phyloP scores from a whole-genome alignment of 768 basidiomycete genomes.

The Xerocomellus intermedius region DNA sequence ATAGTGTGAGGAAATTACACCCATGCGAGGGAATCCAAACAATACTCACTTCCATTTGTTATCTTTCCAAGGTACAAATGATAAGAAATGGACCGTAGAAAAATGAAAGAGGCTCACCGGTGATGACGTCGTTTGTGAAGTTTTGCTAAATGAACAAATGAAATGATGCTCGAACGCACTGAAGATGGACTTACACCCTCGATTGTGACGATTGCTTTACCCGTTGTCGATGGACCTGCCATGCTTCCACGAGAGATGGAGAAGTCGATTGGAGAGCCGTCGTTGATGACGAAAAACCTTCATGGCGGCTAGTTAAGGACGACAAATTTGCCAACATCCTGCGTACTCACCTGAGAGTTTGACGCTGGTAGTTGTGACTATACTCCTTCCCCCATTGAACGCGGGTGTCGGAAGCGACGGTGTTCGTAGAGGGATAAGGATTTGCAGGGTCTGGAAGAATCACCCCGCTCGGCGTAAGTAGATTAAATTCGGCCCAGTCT shows the following conservation, averaged over 20 bases:
- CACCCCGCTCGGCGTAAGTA: neutral
- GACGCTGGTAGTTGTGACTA: neutral
- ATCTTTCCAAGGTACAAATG: neutral
- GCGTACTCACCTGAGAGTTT: neutral
- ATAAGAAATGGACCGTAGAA: neutral
- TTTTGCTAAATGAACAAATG: neutral
- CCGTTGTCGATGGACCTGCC: neutral
- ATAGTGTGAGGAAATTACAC: neutral
- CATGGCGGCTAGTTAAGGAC: neutral
- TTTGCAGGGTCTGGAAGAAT: neutral
- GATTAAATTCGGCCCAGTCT: neutral
- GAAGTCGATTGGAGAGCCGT: slow-evolving; percentile 5
- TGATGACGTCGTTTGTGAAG: neutral
- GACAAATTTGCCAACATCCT: neutral
- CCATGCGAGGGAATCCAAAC: neutral
- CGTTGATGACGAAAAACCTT: slow-evolving; percentile 3
- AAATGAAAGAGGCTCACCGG: neutral
- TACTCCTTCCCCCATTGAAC: neutral
- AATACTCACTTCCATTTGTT: neutral
- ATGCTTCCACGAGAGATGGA: slow-evolving; percentile 1
- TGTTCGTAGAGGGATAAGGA: neutral
- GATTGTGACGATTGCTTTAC: neutral
- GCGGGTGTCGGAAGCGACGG: neutral
- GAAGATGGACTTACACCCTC: neutral
- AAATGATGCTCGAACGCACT: neutral